A percentile compares a stretch with the other conserved stretches of the same genome.
These are phyloP conservation scores for Nemania sp. DNA, from an alignment of 2,329 filamentous ascomycete species.

Conservation along the genomic window DNA sequence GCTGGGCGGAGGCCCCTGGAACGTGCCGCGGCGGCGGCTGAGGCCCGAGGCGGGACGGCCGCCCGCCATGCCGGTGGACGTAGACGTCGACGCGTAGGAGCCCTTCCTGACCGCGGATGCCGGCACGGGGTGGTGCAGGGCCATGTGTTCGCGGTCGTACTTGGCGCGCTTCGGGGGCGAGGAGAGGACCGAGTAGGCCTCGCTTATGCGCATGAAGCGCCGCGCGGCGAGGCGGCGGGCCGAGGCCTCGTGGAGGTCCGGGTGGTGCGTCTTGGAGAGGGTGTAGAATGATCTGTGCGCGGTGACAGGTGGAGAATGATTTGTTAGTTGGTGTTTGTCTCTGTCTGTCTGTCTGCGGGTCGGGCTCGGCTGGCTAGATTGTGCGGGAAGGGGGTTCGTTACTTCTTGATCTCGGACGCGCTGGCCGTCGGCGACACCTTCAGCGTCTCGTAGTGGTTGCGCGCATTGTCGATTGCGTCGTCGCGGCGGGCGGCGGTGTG, in stretches of 20 bases:
- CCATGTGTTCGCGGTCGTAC: conserved; percentile 77
- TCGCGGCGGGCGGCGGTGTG: conserved; percentile 44
- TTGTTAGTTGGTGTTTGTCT: not conserved
- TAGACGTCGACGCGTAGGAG: conserved; percentile 62
- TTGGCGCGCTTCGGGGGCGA: conserved; percentile 72
- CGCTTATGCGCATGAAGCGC: conserved; percentile 81
- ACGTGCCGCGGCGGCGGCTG: conserved; percentile 73
- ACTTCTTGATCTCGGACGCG: conserved; percentile 83
- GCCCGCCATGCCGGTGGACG: conserved; percentile 67
- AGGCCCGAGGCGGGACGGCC: conserved; percentile 81
- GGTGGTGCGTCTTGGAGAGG: conserved; percentile 90
- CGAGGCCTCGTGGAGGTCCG: conserved; percentile 74
- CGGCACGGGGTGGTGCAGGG: conserved; percentile 41
- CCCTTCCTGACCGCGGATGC: conserved; percentile 31
- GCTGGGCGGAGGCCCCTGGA: conserved; percentile 83
- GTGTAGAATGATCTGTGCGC: conserved; percentile 74
- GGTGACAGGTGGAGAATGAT: not conserved
- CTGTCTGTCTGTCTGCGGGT: no score
- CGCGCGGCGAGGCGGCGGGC: conserved; percentile 61
- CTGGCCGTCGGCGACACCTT: conserved; percentile 72
- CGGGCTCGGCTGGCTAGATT: not conserved
- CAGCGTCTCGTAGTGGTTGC: conserved; percentile 82
- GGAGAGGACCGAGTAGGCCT: conserved; percentile 80
- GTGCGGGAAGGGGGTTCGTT: not conserved
- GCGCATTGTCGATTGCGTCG: conserved; percentile 44